Evolutionary conservation across 352 stramenopile species (phyloP).

Genomic region (Phytophthora colocasiae): DNA sequence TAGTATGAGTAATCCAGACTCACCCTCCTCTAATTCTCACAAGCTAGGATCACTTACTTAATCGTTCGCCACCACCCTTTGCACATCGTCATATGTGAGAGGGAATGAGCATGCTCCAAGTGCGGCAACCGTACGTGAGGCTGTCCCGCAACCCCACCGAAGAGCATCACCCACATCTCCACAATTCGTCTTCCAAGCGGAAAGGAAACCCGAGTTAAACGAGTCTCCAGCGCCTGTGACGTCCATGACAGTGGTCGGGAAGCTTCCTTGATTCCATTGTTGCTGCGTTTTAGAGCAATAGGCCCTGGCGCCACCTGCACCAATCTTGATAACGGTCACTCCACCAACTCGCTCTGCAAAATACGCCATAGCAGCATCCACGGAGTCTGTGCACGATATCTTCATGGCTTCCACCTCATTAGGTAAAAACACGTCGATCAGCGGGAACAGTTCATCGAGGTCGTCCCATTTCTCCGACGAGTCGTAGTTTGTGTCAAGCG

Average conservation of each 20-base stretch:
- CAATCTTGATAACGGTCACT: conserved; percentile 78
- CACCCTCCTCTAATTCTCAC: too few species aligned
- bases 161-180: conserved; percentile 60
- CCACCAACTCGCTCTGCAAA: conserved; percentile 52
- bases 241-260: conserved; percentile 69
- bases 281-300: conserved; percentile 50
- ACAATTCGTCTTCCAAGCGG: conserved; percentile 63
- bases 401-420: conserved; percentile 87
- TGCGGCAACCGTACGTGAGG: conserved; percentile 61
- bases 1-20: too few species aligned
- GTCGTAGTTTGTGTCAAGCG: conserved; percentile 89
- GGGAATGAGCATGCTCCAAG: conserved; percentile 63
- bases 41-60: conserved; percentile 10
- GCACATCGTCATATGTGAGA: conserved; percentile 55
- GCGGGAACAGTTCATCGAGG: conserved; percentile 63
- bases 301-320: conserved; percentile 63
- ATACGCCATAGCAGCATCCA: conserved; percentile 65
- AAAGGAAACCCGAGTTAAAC: conserved; percentile 88
- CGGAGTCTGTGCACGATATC: conserved; percentile 50
- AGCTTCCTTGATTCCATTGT: conserved; percentile 58
- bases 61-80: conserved; percentile 37
- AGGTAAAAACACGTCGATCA: conserved; percentile 85
- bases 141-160: conserved; percentile 72
- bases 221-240: conserved; percentile 84
- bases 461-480: conserved; percentile 68